Evolutionary conservation across 306 rosid genomes (phyloP).

Genomic region (Styphnolobium japonicum): DNA sequence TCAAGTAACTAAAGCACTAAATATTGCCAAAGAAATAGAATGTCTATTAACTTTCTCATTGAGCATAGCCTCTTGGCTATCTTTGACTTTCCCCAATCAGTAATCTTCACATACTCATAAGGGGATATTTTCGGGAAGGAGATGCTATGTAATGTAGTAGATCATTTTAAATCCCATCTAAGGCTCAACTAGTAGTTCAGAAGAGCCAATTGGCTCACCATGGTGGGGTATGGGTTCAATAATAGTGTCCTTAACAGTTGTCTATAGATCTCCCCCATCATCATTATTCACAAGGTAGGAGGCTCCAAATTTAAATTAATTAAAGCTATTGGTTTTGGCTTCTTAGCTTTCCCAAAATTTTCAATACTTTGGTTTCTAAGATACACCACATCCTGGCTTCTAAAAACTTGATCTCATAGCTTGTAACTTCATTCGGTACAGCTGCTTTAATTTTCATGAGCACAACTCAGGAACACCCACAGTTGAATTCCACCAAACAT

Average conservation of each 20-base stretch:
- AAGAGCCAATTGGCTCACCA: neutral
- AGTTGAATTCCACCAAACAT: neutral
- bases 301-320: neutral
- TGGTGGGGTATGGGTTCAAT: neutral
- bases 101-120: neutral
- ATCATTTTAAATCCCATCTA: neutral
- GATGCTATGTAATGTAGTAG: neutral
- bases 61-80: neutral
- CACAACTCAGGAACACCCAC: neutral
- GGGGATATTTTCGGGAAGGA: neutral
- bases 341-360: neutral
- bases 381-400: neutral
- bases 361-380: neutral
- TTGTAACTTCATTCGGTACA: neutral
- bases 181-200: neutral
- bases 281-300: neutral
- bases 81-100: neutral
- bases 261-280: neutral
- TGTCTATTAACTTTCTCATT: neutral
- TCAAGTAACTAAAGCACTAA: neutral
- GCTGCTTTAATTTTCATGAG: neutral
- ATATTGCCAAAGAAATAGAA: neutral
- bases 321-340: neutral
- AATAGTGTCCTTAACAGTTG: neutral
- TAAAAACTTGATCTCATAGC: neutral